phyloP scores from a whole-genome alignment of 805 yeast genomes.

The Saccharomycopsis synnaedendra region DNA sequence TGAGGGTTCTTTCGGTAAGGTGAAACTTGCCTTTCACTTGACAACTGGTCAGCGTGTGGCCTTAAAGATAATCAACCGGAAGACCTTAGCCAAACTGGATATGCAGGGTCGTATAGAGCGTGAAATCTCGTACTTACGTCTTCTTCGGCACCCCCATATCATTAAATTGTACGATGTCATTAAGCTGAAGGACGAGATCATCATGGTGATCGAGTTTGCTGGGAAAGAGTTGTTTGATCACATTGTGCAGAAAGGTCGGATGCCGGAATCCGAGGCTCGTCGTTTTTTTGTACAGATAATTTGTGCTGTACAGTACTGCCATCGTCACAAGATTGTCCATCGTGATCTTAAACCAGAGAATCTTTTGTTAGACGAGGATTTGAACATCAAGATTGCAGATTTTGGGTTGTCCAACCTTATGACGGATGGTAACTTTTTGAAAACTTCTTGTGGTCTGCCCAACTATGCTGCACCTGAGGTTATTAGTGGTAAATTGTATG shows the following conservation, averaged over 20 bases:
- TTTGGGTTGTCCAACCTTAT: conserved; percentile 69
- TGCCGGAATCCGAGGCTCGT: conserved; percentile 87
- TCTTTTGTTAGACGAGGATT: conserved; percentile 73
- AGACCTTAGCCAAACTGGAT: conserved; percentile 85
- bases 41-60: conserved; percentile 92
- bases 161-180: conserved; percentile 92
- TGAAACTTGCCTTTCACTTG: conserved; percentile 79
- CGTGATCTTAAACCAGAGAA: conserved; percentile 96
- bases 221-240: conserved; percentile 95
- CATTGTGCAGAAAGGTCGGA: conserved; percentile 85
- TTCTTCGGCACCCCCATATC: conserved; percentile 91
- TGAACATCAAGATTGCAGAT: conserved; percentile 93
- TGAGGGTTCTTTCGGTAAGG: conserved; percentile 96
- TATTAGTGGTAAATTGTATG: conserved; percentile 85
- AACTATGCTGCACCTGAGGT: conserved; percentile 98
- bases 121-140: conserved; percentile 79
- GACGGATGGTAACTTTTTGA: conserved; percentile 95
- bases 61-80: conserved; percentile 81
- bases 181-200: conserved; percentile 88
- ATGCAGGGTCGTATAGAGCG: conserved; percentile 96
- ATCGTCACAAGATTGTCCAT: conserved; percentile 91
- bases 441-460: conserved; percentile 93
- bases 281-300: conserved; percentile 93
- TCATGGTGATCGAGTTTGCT: conserved; percentile 95
- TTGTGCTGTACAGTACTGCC: conserved; percentile 94